These are phyloP conservation scores for Quercus wislizeni DNA, from an alignment of 306 rosid species.

Conservation along the genomic window DNA sequence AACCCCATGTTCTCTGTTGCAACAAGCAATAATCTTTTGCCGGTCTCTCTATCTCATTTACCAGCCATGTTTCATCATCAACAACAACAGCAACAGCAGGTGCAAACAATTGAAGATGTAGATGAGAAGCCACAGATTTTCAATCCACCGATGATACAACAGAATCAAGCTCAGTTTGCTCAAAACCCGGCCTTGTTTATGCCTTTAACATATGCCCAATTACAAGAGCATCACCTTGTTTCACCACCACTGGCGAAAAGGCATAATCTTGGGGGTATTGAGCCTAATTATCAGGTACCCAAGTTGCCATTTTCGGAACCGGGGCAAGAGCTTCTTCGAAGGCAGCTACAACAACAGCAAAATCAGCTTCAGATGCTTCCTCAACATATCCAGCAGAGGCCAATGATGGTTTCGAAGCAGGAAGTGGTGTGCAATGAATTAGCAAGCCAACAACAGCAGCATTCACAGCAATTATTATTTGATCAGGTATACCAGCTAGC, in stretches of 20 bases:
- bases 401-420: conserved; percentile 42
- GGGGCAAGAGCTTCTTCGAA: conserved; percentile 46
- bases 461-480: conserved; percentile 52
- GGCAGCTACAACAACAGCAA: conserved; percentile 30
- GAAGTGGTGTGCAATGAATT: conserved; percentile 56
- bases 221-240: conserved; percentile 57
- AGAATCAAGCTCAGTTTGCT: conserved; percentile 53
- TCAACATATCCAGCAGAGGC: conserved; percentile 57
- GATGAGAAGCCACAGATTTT: conserved; percentile 67
- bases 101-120: conserved; percentile 34
- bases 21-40: conserved; percentile 28
- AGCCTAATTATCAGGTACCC: conserved; percentile 37
- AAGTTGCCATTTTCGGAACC: conserved; percentile 42
- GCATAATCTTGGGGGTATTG: conserved; percentile 44
- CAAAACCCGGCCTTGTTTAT: conserved; percentile 52
- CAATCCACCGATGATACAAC: conserved; percentile 51
- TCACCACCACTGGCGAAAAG: conserved; percentile 63
- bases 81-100: background rate
- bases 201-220: conserved; percentile 52
- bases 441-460: conserved; percentile 68
- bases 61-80: conserved; percentile 39
- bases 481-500: conserved; percentile 80
- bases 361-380: conserved; percentile 55
- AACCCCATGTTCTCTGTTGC: conserved; percentile 37
- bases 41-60: conserved; percentile 29